These are phyloP conservation scores for Phaeosphaeria sp. DNA, from an alignment of 2,329 filamentous ascomycete species.

Conservation along the genomic window DNA sequence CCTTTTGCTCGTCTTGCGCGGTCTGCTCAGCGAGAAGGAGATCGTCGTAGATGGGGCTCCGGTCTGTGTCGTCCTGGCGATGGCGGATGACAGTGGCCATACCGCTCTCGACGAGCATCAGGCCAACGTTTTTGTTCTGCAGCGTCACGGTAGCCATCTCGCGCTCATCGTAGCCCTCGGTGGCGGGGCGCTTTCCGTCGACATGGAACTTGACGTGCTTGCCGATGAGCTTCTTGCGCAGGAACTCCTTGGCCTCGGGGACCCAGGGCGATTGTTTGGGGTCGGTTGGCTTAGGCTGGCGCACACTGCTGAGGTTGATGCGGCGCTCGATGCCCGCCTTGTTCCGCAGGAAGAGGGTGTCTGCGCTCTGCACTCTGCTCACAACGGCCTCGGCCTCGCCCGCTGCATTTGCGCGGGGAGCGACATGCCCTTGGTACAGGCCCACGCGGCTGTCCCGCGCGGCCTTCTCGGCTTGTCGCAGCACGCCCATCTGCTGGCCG, in stretches of 20 bases:
- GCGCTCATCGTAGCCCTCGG: conserved; percentile 89
- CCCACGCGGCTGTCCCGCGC: conserved; percentile 80
- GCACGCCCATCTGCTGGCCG: conserved; percentile 82
- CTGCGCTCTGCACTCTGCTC: conserved; percentile 83
- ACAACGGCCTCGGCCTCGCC: conserved; percentile 81
- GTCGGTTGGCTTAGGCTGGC: conserved; percentile 89
- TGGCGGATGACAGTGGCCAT: conserved; percentile 95
- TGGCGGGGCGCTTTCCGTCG: conserved; percentile 88
- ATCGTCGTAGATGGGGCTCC: conserved; percentile 92
- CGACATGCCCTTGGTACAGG: conserved; percentile 81
- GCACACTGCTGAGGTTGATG: conserved; percentile 89
- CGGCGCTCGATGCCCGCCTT: conserved; percentile 87
- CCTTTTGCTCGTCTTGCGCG: conserved; percentile 87
- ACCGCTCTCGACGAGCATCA: conserved; percentile 87
- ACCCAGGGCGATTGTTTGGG: conserved; percentile 86
- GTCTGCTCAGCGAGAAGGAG: conserved; percentile 78
- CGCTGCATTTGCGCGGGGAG: conserved; percentile 64
- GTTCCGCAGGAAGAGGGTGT: conserved; percentile 85
- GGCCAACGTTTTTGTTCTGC: conserved; percentile 84
- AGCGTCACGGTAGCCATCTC: conserved; percentile 89
- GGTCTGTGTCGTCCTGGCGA: conserved; percentile 90
- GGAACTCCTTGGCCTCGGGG: conserved; percentile 93
- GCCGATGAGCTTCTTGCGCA: conserved; percentile 91
- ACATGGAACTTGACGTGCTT: conserved; percentile 91
- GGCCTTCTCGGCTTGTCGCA: conserved; percentile 84